Evolutionary conservation across 768 basidiomycete species (phyloP).

Genomic region (Kwoniella shandongensis): DNA sequence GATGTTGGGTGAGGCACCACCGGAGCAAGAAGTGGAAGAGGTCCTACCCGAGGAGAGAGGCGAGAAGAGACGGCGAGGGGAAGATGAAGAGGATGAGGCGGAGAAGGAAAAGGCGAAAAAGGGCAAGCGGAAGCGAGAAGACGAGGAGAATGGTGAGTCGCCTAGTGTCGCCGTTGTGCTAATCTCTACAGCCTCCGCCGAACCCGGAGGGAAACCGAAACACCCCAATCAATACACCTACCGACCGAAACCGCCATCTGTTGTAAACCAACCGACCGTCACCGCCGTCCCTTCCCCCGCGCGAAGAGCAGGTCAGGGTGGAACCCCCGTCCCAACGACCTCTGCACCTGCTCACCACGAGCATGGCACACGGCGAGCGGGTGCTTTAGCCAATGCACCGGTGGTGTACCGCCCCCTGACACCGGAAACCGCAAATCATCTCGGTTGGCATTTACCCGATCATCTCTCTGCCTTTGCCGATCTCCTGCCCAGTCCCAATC

Average conservation of each 20-base stretch:
- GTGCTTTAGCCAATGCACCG: constrained; percentile 33
- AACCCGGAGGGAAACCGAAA: constrained; percentile 46
- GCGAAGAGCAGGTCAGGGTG: constrained; percentile 15
- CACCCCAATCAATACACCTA: constrained; percentile 61
- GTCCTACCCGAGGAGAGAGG: constrained; percentile 48
- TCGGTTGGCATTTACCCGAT: constrained; percentile 81
- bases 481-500: constrained; percentile 67
- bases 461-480: constrained; percentile 82
- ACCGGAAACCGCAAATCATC: constrained; percentile 30
- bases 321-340: constrained; percentile 28
- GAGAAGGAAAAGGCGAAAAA: constrained; percentile 47
- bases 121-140: constrained; percentile 55
- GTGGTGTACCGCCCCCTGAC: constrained; percentile 26
- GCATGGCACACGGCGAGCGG: constrained; percentile 45
- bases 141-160: constrained; percentile 40
- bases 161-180: not conserved
- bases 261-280: constrained; percentile 12
- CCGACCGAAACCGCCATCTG: constrained; percentile 49
- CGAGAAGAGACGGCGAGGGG: constrained; percentile 36
- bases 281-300: constrained; percentile 30
- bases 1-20: constrained; percentile 56
- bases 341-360: constrained; percentile 40
- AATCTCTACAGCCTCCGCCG: constrained; percentile 10
- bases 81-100: constrained; percentile 20
- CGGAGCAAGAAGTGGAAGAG: constrained; percentile 47